Evolutionary conservation across 345 rosid species (phyloP), one percentile per base, ranked within the genome.

Genomic region (Citrus unshiu): DNA sequence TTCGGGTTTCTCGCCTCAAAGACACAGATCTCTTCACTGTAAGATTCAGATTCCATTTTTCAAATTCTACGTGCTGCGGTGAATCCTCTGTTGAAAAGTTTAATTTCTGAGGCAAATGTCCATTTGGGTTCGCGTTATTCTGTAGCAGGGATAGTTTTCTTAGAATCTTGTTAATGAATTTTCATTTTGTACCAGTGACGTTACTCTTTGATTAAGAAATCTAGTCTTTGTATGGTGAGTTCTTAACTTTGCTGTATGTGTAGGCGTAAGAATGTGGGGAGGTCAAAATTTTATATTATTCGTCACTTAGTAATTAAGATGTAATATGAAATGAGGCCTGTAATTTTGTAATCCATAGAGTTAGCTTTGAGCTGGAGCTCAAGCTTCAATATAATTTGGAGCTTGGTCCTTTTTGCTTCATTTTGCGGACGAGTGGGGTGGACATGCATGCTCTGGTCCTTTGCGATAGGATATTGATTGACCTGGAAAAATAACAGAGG

Each of bases 1-100:
- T 91, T 78, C 87, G 70, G 61, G 79, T 90, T 49, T 80, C 78
- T 51, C 86, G 54, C 77, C 90, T 93, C 54, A 89, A 89, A 83
- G 90, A 87, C 57, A 72, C 54, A 34, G 96, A 93, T 85, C 98
- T 91, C 66, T 90, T 93, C 81, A 89, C 91, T n/a, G 95, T 90
- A 84, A 9, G 87, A 59, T 83, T 49, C 32, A 39, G 43, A 9
- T 16, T 77, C 49, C 79, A 22, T 29, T n/a, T 4, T 58, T 37
- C 30, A 16, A 22, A 6, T 57, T 57, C 24, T 19, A 24, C 2
- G 7, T 57, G 30, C 4, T 57, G 7, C 7, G 43, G 58, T 66
- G 65, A 60, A 66, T 29, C 12, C 51, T 56, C 54, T 72, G 29
- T 56, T 43, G 58, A 46, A 46, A 29, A 71, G 37, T 72, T 32